Evolutionary conservation across 2,329 filamentous ascomycete genomes (phyloP).

Genomic region (Xylariaceae sp.): DNA sequence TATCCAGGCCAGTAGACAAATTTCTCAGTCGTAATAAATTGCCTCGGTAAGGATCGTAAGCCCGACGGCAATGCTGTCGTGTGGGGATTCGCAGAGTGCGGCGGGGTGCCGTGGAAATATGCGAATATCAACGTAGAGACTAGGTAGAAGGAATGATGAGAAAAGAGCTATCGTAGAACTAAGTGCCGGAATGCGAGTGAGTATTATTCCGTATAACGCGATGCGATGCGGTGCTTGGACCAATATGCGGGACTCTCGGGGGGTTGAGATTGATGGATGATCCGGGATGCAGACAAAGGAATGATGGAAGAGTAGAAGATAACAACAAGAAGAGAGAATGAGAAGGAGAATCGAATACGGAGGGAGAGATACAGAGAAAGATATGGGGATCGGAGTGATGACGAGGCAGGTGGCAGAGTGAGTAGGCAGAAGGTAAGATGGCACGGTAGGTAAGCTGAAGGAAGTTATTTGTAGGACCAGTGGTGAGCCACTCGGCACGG

Average conservation of each 20-base stretch:
- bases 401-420: not conserved
- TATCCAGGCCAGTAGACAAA: not conserved
- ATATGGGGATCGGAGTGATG: not conserved
- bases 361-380: not conserved
- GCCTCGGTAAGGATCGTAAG: not conserved
- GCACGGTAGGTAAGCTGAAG: not conserved
- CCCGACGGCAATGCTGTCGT: not conserved
- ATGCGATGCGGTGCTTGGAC: not conserved
- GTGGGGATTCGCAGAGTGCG: not conserved
- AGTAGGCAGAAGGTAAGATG: not conserved
- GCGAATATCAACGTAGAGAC: not conserved
- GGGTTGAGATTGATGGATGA: not conserved
- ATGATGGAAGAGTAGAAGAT: not conserved
- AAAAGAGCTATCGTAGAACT: not conserved
- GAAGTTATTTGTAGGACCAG: not conserved
- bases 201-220: not conserved
- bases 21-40: no score
- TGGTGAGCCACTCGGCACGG: not conserved
- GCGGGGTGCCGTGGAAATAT: not conserved
- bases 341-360: not conserved
- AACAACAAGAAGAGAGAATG: not conserved
- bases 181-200: not conserved
- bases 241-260: not conserved
- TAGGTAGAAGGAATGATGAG: not conserved
- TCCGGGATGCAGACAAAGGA: not conserved